A percentile compares a stretch with the other conserved stretches of the same genome.
Evolutionary conservation across 768 basidiomycete genomes (phyloP).

Genomic region (Tephrocybe sp.): DNA sequence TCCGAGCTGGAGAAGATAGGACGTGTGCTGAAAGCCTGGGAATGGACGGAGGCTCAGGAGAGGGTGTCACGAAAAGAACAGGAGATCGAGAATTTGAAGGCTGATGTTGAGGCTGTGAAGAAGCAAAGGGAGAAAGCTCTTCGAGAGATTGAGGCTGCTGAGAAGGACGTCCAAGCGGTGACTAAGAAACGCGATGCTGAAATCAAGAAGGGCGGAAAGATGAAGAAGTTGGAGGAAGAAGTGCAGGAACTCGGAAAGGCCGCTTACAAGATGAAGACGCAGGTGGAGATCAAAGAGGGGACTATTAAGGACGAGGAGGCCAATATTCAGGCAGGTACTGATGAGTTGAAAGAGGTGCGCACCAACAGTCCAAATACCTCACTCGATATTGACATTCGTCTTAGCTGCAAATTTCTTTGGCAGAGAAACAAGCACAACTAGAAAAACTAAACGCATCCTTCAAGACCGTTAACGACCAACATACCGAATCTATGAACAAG

Average conservation of each 20-base stretch:
- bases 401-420: conserved; percentile 56
- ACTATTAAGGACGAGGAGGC: conserved; percentile 78
- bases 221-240: conserved; percentile 80
- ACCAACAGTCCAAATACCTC: not conserved
- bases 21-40: conserved; percentile 80
- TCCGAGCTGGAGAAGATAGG: conserved; percentile 85
- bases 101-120: conserved; percentile 44
- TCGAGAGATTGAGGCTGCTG: conserved; percentile 59
- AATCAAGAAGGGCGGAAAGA: conserved; percentile 88
- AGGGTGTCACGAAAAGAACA: conserved; percentile 52
- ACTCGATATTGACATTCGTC: not conserved
- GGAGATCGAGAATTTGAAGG: conserved; percentile 50
- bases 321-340: conserved; percentile 47
- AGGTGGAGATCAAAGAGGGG: conserved; percentile 76
- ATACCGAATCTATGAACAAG: conserved; percentile 56
- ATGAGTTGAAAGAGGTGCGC: conserved; percentile 61
- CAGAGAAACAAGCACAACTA: conserved; percentile 61
- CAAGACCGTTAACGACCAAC: conserved; percentile 63
- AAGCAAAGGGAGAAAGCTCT: conserved; percentile 47
- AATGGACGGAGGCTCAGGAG: conserved; percentile 70
- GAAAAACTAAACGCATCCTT: conserved; percentile 52
- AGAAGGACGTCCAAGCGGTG: conserved; percentile 65
- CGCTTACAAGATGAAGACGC: conserved; percentile 78
- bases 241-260: conserved; percentile 77
- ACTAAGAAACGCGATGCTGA: conserved; percentile 80